Evolutionary conservation across 2,329 filamentous ascomycete species (phyloP), one percentile per base, ranked within the genome.

Genomic region (Rhinocladiella similis): DNA sequence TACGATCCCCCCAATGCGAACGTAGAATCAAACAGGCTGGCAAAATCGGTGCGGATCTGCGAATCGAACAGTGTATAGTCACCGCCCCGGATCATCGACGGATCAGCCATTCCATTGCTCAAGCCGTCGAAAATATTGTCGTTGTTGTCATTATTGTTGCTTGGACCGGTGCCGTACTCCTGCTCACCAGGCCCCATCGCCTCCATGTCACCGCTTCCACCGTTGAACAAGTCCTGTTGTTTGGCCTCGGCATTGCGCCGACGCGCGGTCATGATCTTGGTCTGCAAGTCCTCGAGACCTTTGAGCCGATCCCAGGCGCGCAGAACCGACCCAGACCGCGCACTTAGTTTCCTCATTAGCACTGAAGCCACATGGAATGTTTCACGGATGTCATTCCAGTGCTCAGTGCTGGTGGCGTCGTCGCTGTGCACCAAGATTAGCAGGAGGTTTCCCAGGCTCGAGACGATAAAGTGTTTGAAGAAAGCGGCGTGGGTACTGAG

Each of bases 401-500:
- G 35, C 1, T 54, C 42, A n/a, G 33, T 27, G 22, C 22, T 7
- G 10, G 51, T 27, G 13, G 51, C 51, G 7, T 25, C 22, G 22
- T 25, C 22, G 22, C 22, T 25, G 19, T 54, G 42, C 18, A 54
- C 51, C 10, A 41, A 42, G 20, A 54, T 38, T 13, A 54, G 43
- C 13, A 47, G 36, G 12, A 54, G 51, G 20, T 54, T 54, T 2
- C 51, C 51, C 20, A 54, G 35, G 14, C 29, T 39, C 19, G 42
- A 47, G 43, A 54, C 42, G 35, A 54, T 47, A 33, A 54, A 54
- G 27, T 54, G 51, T 20, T 54, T 54, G 45, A 54, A 54, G 52
- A 54, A 54, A 5, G 45, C 42, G 6, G 52, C 45, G 20, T 54
- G 52, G 5, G 35, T 49, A 6, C 35, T 6, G 16, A 54, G 35